phyloP scores from a whole-genome alignment of 139 green algal genomes.

The Parachlorella kessleri region DNA sequence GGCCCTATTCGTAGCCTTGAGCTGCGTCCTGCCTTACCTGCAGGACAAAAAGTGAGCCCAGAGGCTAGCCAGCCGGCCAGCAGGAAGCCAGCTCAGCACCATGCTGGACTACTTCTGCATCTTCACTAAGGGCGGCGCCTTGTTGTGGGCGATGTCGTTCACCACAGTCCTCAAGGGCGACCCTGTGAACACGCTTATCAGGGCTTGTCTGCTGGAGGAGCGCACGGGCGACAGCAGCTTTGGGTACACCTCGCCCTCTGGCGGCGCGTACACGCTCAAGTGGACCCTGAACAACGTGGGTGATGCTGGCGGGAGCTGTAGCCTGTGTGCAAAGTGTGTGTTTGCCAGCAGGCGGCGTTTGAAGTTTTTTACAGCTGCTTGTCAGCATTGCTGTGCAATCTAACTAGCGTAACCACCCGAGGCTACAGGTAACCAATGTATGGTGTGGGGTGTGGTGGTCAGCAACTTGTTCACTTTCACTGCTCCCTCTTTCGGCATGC shows the following conservation, averaged over 20 bases:
- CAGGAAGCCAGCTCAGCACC: no score
- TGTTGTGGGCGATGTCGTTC: conserved; percentile 85
- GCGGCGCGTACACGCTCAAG: conserved; percentile 85
- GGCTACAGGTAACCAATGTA: no score
- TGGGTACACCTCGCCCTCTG: conserved; percentile 70
- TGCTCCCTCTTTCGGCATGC: not conserved
- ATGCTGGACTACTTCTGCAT: conserved; percentile 92
- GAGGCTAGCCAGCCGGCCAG: no score
- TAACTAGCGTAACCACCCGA: no score
- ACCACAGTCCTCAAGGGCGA: conserved; percentile 67
- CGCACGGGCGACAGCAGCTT: conserved; percentile 80
- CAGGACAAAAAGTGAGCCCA: not conserved
- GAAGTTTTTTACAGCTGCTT: no score
- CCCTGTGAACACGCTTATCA: conserved; percentile 80
- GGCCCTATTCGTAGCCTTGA: no score
- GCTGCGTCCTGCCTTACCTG: no score
- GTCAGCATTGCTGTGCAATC: no score
- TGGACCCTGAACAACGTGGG: conserved; percentile 96
- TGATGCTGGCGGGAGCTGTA: no score
- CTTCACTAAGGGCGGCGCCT: conserved; percentile 83
- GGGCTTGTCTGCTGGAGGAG: conserved; percentile 92
- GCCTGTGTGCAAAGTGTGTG: no score
- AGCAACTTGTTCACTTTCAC: not conserved
- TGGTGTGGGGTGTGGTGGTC: no score
- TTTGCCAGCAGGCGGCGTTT: no score